Conservation (phyloP, 768 basidiomycete genomes). For the Hypholoma sublateritium region DNA sequence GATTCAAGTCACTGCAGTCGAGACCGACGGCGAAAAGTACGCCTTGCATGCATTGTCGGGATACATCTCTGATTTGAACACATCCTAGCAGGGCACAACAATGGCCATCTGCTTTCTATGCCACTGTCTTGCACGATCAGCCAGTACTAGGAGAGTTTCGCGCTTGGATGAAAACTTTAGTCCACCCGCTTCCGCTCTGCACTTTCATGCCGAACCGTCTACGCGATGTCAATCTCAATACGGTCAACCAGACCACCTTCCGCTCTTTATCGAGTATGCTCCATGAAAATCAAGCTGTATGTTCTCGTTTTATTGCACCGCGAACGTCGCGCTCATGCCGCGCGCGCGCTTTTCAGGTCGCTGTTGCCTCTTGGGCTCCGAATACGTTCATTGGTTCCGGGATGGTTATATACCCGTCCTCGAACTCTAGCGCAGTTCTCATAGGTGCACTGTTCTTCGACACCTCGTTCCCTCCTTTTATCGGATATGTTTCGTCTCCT, state of each 20-base stretch:
- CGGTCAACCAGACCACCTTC: conserved; percentile 54
- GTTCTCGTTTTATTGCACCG: conserved; percentile 19
- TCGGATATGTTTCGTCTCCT: conserved; percentile 30
- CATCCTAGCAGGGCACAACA: conserved; percentile 46
- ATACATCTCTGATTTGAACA: conserved; percentile 28
- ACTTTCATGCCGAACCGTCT: conserved; percentile 66
- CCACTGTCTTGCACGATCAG: conserved; percentile 39
- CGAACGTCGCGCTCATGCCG: not conserved
- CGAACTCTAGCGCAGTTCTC: conserved; percentile 49
- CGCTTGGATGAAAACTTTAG: conserved; percentile 45
- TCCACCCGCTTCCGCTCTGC: conserved; percentile 48
- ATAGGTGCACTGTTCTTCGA: conserved; percentile 51
- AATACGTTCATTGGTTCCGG: conserved; percentile 46
- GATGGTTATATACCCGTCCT: conserved; percentile 52
- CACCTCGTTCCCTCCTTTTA: conserved; percentile 47
- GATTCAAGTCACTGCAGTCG: conserved; percentile 61
- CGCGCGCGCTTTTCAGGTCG: conserved; percentile 35
- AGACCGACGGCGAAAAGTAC: conserved; percentile 73
- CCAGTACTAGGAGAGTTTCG: conserved; percentile 47
- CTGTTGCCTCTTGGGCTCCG: conserved; percentile 50
- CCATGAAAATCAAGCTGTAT: conserved; percentile 51
- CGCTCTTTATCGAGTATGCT: conserved; percentile 53
- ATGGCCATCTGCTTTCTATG: conserved; percentile 55
- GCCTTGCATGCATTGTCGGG: conserved; percentile 23
- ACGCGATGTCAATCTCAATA: conserved; percentile 44